Base-by-base conservation (phyloP, 148 eudicot species). In the Camellia granthamiana region DNA sequence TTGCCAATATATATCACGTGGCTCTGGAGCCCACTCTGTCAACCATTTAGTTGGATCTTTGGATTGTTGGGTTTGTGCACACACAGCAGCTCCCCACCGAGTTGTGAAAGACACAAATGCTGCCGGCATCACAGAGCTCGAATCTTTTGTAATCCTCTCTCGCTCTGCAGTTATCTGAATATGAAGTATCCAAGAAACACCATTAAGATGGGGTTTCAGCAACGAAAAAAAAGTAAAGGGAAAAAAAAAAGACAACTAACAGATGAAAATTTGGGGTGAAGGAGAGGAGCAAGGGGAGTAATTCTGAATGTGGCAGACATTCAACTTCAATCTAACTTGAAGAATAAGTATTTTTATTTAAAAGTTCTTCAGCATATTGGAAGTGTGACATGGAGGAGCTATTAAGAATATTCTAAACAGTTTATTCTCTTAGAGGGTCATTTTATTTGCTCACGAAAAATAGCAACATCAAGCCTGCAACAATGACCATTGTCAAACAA, bases 11-110 rank as follows among this genome's bases (percentile, higher is more conserved):
- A 97, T 90, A 75, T 97, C 95, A 69, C 98, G 94, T 69, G 99
- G 99, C 87, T 97, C 98, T 3, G 99, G 89, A 75, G 99, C 99
- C 98, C 98, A 94, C 65, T 85, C 93, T n/a, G 99, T 97, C 82
- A 97, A 81, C 99, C 99, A 97, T 71, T 87, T 41, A 76, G 98
- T 97, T 71, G 99, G 99, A 81, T 97, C 89, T 85, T 97, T 92
- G 61, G 97, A 76, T 87, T 97, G 99, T 69, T 94, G 98, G 80
- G 99, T 97, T 84, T 97, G 99, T 38, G 99, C 95, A 86, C 99
- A 97, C 62, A 97, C 96, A 82, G 99, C 99, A 83, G 99, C 98
- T 54, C 90, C 98, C 98, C 98, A 94, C 77, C 99, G 95, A 77
- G 90, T 88, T 86, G 83, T 94, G 77, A 97, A 97, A 80, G 99